A percentile compares a stretch with the other conserved stretches of the same genome.
These are phyloP conservation scores for Paspalum notatum DNA, from an alignment of 176 grass and related monocot species.

Conservation along the genomic window DNA sequence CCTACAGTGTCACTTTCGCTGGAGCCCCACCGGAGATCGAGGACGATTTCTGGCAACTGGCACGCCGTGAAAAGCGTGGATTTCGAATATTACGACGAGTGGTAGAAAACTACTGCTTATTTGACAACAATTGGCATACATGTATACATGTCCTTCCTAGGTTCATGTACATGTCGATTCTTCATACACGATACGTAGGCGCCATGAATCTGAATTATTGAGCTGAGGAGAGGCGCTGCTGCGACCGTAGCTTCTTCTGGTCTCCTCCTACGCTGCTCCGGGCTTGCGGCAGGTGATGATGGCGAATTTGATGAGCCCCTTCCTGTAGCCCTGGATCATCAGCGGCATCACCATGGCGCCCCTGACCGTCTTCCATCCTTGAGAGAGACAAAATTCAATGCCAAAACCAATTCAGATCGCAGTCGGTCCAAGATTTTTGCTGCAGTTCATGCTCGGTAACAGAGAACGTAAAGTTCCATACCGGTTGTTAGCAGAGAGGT, in stretches of 20 bases:
- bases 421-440: not conserved
- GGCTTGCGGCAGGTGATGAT: constrained; percentile 89
- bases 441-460: not conserved
- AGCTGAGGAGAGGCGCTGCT: too few species aligned
- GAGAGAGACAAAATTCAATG: not conserved
- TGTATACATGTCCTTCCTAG: not conserved
- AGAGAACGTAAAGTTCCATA: constrained; percentile 7
- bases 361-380: constrained; percentile 97
- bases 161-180: not conserved
- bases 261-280: constrained; percentile 17
- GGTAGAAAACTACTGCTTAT: too few species aligned
- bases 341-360: constrained; percentile 95
- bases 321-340: constrained; percentile 95
- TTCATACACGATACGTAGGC: not conserved
- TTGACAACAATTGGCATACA: not conserved
- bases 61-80: too few species aligned
- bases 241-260: not conserved
- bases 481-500: constrained; percentile 77
- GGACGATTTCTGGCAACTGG: too few species aligned
- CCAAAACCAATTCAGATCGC: not conserved
- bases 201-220: not conserved
- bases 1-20: too few species aligned
- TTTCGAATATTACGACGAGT: too few species aligned
- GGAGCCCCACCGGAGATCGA: too few species aligned
- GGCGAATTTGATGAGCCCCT: constrained; percentile 87